A percentile compares a stretch with the other conserved stretches of the same genome.
Conservation (phyloP, 495 filamentous ascomycete genomes). For the Penicillium cinerascens region DNA sequence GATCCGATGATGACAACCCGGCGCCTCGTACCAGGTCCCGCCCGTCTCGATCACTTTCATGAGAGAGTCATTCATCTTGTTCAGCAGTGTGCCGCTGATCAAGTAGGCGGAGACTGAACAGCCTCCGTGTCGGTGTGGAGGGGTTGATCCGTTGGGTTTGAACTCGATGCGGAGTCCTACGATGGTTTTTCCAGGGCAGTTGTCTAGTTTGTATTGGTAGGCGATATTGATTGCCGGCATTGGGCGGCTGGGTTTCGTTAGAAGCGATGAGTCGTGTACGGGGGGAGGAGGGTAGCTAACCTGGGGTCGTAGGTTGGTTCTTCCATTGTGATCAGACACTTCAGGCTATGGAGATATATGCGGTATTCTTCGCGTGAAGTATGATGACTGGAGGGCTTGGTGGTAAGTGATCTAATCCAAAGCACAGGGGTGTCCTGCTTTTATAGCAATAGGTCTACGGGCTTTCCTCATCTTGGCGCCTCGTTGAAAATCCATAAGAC, state of each 20-base stretch:
- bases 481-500: too few species aligned
- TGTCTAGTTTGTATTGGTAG: slow-evolving; percentile 30
- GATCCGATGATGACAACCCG: slow-evolving; percentile 42
- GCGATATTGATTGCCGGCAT: slow-evolving; percentile 24
- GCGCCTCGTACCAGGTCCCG: slow-evolving; percentile 39
- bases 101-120: slow-evolving; percentile 33
- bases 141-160: slow-evolving; percentile 38
- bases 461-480: too few species aligned
- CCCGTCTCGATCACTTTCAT: slow-evolving; percentile 23
- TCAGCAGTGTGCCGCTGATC: slow-evolving; percentile 27
- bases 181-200: slow-evolving; percentile 32
- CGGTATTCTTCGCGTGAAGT: too few species aligned
- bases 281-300: not conserved
- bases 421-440: too few species aligned
- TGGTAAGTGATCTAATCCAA: too few species aligned
- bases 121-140: slow-evolving; percentile 40
- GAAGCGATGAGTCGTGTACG: not conserved
- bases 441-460: too few species aligned
- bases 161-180: slow-evolving; percentile 31
- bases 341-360: too few species aligned
- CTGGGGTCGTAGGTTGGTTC: slow-evolving; percentile 20
- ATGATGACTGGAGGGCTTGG: too few species aligned
- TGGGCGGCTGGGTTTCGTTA: slow-evolving; percentile 19
- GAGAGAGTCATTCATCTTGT: slow-evolving; percentile 43
- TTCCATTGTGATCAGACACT: slow-evolving; percentile 16